Evolutionary conservation across 2,329 filamentous ascomycete genomes (phyloP).

Genomic region (Stagonosporopsis vannaccii): DNA sequence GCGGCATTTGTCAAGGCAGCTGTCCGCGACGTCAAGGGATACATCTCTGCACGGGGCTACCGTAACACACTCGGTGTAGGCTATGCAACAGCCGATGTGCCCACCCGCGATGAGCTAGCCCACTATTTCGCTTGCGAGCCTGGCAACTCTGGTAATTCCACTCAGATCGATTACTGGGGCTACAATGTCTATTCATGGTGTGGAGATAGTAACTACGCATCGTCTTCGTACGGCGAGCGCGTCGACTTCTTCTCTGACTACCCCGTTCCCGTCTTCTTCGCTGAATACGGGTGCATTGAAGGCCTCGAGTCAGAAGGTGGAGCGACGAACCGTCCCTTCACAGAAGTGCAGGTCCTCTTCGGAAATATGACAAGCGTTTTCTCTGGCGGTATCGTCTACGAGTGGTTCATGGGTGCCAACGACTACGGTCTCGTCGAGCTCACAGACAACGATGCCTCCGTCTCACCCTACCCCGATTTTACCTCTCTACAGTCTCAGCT

Average conservation of each 20-base stretch:
- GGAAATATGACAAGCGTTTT: conserved; percentile 86
- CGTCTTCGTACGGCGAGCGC: conserved; percentile 81
- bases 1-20: conserved; percentile 97
- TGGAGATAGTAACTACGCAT: conserved; percentile 76
- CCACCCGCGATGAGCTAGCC: conserved; percentile 80
- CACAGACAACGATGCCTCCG: conserved; percentile 62
- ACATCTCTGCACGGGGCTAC: conserved; percentile 81
- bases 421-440: conserved; percentile 82
- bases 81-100: conserved; percentile 94
- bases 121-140: conserved; percentile 93
- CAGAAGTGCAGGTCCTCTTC: conserved; percentile 84
- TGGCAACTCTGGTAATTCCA: conserved; percentile 47
- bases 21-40: conserved; percentile 91
- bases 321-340: conserved; percentile 74
- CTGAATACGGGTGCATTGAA: conserved; percentile 94
- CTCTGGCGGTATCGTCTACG: conserved; percentile 97
- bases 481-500: conserved; percentile 74
- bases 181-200: conserved; percentile 99
- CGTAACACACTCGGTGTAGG: conserved; percentile 80
- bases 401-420: conserved; percentile 93
- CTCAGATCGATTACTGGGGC: conserved; percentile 93
- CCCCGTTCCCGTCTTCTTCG: conserved; percentile 95
- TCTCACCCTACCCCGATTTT: conserved; percentile 75
- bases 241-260: conserved; percentile 87
- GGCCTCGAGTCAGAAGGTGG: conserved; percentile 27